phyloP scores from a whole-genome alignment of 257 asterid species.

The Jaltomata sinuosa region DNA sequence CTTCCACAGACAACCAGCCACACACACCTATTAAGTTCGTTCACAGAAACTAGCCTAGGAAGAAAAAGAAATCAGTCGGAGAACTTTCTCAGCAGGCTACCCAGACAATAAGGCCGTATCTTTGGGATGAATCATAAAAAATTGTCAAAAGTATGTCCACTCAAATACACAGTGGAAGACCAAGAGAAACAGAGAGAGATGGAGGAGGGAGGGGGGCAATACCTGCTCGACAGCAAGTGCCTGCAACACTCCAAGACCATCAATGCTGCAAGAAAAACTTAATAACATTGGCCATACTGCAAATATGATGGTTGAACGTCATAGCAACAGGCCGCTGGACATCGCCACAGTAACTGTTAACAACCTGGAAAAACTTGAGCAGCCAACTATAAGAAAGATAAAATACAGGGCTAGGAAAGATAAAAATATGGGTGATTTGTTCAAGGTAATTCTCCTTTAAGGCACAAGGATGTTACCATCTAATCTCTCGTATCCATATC shows the following conservation, averaged over 20 bases:
- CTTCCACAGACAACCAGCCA: background rate
- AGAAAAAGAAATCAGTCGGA: background rate
- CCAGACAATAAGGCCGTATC: background rate
- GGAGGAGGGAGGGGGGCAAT: background rate
- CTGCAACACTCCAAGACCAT: constrained; percentile 77
- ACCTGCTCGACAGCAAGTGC: constrained; percentile 71
- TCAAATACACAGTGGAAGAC: background rate
- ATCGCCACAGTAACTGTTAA: constrained; percentile 31
- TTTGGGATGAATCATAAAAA: background rate
- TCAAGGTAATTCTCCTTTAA: background rate
- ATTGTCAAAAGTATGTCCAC: background rate
- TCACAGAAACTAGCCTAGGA: background rate
- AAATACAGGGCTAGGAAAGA: background rate
- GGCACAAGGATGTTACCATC: constrained; percentile 32
- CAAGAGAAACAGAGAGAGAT: background rate
- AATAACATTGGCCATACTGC: constrained; percentile 59
- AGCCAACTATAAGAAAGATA: background rate
- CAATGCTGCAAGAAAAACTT: constrained; percentile 65
- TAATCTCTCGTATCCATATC: constrained; percentile 39
- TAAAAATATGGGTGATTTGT: background rate
- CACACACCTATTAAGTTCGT: background rate
- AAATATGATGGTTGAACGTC: constrained; percentile 52
- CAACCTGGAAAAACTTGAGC: constrained; percentile 25
- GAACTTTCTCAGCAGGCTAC: background rate
- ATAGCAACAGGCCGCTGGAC: constrained; percentile 43